These are phyloP conservation scores for Ascochyta lentis DNA, from an alignment of 2,329 filamentous ascomycete genomes.

Conservation along the genomic window DNA sequence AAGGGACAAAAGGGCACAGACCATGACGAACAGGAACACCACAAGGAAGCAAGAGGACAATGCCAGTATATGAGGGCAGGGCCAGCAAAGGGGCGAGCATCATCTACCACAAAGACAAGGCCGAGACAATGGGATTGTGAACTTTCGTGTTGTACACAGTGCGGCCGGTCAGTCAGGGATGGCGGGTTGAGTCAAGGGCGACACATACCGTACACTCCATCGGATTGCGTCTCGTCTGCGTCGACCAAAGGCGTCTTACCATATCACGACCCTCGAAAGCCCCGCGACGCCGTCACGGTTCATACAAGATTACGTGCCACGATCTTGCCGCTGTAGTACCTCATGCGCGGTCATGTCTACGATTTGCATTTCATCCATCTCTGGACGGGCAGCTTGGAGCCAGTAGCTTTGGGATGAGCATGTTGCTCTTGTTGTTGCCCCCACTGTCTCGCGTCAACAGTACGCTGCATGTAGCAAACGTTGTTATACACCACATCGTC, in stretches of 20 bases:
- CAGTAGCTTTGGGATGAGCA: background rate
- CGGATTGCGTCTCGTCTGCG: conserved; percentile 17
- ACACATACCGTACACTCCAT: conserved; percentile 14
- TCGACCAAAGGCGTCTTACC: conserved; percentile 19
- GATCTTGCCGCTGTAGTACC: conserved; percentile 9
- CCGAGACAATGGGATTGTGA: conserved; percentile 18
- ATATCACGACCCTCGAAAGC: conserved; percentile 11
- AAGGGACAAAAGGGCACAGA: conserved; percentile 15
- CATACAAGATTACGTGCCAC: conserved; percentile 9
- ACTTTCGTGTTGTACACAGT: background rate
- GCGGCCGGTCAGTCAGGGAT: conserved; percentile 4
- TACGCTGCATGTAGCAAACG: conserved; percentile 8
- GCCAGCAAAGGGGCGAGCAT: conserved; percentile 1
- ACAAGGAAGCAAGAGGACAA: background rate
- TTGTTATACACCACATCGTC: conserved; percentile 1
- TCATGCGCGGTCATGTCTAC: conserved; percentile 7
- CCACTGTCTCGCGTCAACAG: conserved; percentile 4
- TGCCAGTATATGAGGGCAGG: conserved; percentile 7
- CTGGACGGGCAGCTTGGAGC: background rate
- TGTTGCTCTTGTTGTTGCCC: conserved; percentile 1
- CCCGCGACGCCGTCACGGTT: conserved; percentile 1
- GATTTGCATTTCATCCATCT: conserved; percentile 6
- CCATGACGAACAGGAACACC: conserved; percentile 15
- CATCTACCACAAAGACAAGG: background rate
- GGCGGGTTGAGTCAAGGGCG: conserved; percentile 16